A percentile compares a stretch with the other conserved stretches of the same genome.
Evolutionary conservation across 805 yeast genomes (phyloP).

Genomic region (Lipomyces yamanashiensis): DNA sequence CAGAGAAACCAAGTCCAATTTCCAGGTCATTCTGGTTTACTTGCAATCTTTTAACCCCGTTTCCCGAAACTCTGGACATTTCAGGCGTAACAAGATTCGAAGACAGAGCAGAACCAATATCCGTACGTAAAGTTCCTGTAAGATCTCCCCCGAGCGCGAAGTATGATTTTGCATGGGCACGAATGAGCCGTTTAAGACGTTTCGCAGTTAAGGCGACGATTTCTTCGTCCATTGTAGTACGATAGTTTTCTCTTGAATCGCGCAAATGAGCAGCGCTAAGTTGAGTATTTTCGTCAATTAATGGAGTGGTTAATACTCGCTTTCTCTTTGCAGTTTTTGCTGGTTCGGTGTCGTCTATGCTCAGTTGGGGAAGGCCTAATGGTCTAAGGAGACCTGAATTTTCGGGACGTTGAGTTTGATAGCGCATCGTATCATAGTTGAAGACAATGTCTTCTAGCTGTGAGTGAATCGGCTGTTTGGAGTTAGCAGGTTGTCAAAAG

Average conservation of each 20-base stretch:
- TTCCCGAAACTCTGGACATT: background rate
- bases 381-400: background rate
- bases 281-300: slow-evolving; percentile 11
- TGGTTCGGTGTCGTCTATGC: background rate
- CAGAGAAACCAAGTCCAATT: background rate
- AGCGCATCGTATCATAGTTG: background rate
- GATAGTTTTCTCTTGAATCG: slow-evolving; percentile 13
- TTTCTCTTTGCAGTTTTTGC: background rate
- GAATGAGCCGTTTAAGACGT: background rate
- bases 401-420: background rate
- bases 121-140: background rate
- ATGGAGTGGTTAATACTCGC: background rate
- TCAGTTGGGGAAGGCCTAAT: background rate
- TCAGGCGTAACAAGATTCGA: background rate
- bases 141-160: slow-evolving; percentile 18
- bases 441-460: slow-evolving; percentile 5
- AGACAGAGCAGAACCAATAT: background rate
- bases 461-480: background rate
- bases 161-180: slow-evolving; percentile 1
- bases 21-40: background rate
- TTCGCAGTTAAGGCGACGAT: background rate
- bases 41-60: too few relatives aligned
- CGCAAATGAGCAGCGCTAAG: slow-evolving; percentile 8
- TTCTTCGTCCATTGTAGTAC: slow-evolving; percentile 12
- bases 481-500: background rate